Base-by-base conservation (phyloP, 345 rosid species). In the Ceriops zippeliana region DNA sequence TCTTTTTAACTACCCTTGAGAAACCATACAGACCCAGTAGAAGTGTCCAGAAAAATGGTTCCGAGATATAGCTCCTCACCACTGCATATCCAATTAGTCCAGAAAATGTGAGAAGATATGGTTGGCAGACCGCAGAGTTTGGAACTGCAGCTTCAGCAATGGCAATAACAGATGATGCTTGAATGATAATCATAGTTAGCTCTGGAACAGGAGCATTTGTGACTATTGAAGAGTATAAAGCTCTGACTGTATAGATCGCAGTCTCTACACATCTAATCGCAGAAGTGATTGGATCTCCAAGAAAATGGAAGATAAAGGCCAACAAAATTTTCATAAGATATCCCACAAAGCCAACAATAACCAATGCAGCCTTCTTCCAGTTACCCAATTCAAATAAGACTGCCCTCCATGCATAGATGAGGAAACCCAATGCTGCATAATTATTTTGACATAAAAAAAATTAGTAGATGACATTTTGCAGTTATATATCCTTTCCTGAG, bases 91-190 rank as follows among this genome's bases (percentile, higher is more conserved):
- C 95, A 53, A 88, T 78, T 5, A 93, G 75, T 66, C 92, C 96
- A 7, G 95, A 79, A 20, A 87, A 13, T 5, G 93, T 84, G 27
- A 93, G 84, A 59, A 87, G 64, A 68, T 83, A 83, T 0, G 86
- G 88, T 71, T 93, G 97, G 72, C 81, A 66, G 78, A 75, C 77
- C 35, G 88, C 75, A 2, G 92, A 77, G 71, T 82, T 78, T 20
- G 89, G 97, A 52, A 78, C 86, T 5, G 87, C 86, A 24, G 97
- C 86, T 81, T 91, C 95, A n/a, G 84, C 96, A 69, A 91, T 83
- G 31, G 97, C 90, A 67, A 91, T 80, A 61, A 91, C 87, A 0
- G 85, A 80, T 30, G 92, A 93, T 30, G 97, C 86, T 63, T 87
- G 83, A 42, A 87, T 63, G 76, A 93, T 85, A 58, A 88, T 81